Percentiles rank a stretch among this genome's conserved stretches.
Evolutionary conservation across 2,329 filamentous ascomycete species (phyloP).

Genomic region (Ophiostoma sp.): DNA sequence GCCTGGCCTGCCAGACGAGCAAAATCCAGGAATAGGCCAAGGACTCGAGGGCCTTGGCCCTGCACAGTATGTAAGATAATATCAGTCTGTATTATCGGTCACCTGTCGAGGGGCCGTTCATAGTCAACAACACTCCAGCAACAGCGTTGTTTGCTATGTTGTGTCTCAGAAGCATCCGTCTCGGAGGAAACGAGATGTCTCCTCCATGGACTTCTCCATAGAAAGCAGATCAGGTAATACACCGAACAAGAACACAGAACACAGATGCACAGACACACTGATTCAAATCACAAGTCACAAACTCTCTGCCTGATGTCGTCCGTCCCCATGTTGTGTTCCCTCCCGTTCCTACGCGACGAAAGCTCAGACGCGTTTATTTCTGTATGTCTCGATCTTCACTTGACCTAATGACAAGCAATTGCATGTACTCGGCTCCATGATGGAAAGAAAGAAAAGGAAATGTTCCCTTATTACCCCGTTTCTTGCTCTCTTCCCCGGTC

Average conservation of each 20-base stretch:
- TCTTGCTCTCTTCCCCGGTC: background rate
- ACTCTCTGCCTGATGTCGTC: background rate
- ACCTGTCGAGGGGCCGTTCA: too few relatives aligned
- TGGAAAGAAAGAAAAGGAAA: background rate
- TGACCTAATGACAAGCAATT: background rate
- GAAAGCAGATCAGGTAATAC: background rate
- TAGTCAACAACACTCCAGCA: background rate
- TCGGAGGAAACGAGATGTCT: slow-evolving; percentile 2
- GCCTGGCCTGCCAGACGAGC: background rate
- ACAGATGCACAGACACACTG: background rate
- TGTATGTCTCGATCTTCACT: background rate
- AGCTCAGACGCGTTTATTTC: background rate
- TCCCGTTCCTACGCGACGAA: background rate
- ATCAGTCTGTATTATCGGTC: too few relatives aligned
- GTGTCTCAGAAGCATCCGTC: background rate
- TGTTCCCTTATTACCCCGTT: background rate
- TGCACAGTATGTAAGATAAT: too few relatives aligned
- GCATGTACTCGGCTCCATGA: background rate
- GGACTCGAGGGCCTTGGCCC: background rate
- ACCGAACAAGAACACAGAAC: background rate
- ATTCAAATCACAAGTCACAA: background rate
- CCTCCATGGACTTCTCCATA: too few relatives aligned
- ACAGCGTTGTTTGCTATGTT: background rate
- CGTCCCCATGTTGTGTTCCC: background rate
- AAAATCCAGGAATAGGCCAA: background rate